Base-by-base conservation (phyloP, 495 filamentous ascomycete species). In the Corynascus novoguineensis region DNA sequence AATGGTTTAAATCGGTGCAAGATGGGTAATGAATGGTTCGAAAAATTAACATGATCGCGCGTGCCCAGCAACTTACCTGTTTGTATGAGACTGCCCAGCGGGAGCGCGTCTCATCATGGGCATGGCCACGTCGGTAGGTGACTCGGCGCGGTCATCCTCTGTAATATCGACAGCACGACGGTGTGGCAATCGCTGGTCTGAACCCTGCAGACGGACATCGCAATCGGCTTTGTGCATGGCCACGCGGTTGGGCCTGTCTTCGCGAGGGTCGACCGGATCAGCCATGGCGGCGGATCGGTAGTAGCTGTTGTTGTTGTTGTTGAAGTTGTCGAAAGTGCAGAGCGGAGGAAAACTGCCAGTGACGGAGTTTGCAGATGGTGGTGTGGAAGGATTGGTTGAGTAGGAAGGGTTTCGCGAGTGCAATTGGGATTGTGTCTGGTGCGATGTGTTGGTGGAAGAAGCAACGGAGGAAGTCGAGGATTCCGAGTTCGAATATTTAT, bases 361-460 rank as follows among this genome's bases (percentile, higher is more conserved):
- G n/a, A 40, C 0, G 15, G 27, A 46, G 21, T 32, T 5, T 29
- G 44, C 22, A 29, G 44, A 29, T 1, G 56, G 50, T 31, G 29
- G 40, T 10, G 22, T 27, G 12, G 46, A 42, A 5, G 41, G 12
- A 12, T 14, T 31, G 9, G 74, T 73, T 0, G 73, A 75, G 19
- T 72, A 65, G 0, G 73, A 77, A 1, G 74, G 71, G 32, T 73
- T 70, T 3, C 74, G 65, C 8, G 74, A 77, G 45, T 75, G 71
- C 0, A 65, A 70, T 48, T 59, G 17, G 3, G 66, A 71, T 63
- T 31, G 24, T 14, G n/a, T n/a, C n/a, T n/a, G n/a, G n/a, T n/a
- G n/a, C n/a, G n/a, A n/a, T n/a, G n/a, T 62, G 40, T 50, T 60
- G 8, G 65, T 66, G 8, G 69, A 72, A 4, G 72, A 70, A n/a